Evolutionary conservation across 495 filamentous ascomycete genomes (phyloP), one percentile per base, ranked within the genome.

Genomic region (Talaromyces nanjingensis): DNA sequence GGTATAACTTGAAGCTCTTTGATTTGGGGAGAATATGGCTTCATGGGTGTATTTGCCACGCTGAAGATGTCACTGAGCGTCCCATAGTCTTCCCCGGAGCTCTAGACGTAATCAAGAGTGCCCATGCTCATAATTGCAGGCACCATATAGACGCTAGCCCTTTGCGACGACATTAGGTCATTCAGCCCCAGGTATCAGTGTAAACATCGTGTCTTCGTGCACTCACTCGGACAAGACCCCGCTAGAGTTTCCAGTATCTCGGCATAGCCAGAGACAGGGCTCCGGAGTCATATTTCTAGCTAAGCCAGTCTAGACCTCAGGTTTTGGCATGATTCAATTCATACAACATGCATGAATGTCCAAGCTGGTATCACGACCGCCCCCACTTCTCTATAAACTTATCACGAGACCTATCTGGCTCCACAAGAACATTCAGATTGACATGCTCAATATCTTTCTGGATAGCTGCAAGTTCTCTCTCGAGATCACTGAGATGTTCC

Each of bases 381-480:
- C 37, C 16, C 56, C 56, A 59, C 14, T 59, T 59, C 6, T 59
- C 29, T 33, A 59, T 22, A 59, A 59, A 73, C 25, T 58, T 70
- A 7, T 72, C 75, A 37, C 68, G 73, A 16, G 52, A 55, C 45
- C 67, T 68, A 60, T 78, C 73, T 7, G 72, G 73, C 47, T 73
- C 74, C 54, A 74, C 69, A 31, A 81, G 65, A 60, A 74, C 66
- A 58, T 73, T 72, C 58, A 75, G 29, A 34, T 81, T 66, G 20
- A 81, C 62, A 24, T 66, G 63, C 64, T 74, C 67, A 7, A 79
- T 65, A 3, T 73, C 74, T 57, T 71, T 73, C 60, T 76, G 73
- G 25, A 81, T 66, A 14, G 52, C 42, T 6, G 56, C 56, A 27
- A 81, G 63, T 57, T 72, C 68, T 8, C 42, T 54, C 62, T 78